phyloP scores from a whole-genome alignment of 2,329 filamentous ascomycete genomes.

The Cyanodermella asteris region DNA sequence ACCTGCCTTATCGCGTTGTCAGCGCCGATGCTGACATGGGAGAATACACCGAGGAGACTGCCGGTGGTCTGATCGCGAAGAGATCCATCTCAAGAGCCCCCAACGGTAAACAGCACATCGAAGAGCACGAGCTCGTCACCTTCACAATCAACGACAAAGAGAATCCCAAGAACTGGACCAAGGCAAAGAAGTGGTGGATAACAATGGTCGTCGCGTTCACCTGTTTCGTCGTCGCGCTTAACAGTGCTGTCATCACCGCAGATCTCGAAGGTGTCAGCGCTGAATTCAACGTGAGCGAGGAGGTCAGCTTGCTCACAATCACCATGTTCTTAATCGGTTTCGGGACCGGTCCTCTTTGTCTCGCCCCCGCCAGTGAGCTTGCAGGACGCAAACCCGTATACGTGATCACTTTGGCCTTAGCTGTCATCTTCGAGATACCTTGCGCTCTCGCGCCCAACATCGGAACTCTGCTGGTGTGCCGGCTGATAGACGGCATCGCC shows the following conservation, averaged over 20 bases:
- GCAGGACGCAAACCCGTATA: constrained; percentile 32
- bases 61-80: constrained; percentile 38
- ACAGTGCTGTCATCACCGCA: constrained; percentile 56
- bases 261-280: constrained; percentile 43
- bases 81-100: too few species aligned
- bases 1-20: constrained; percentile 45
- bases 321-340: constrained; percentile 35
- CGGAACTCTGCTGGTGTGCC: constrained; percentile 31
- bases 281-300: constrained; percentile 45
- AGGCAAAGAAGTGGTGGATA: constrained; percentile 57
- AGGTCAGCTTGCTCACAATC: constrained; percentile 51
- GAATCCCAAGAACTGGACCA: constrained; percentile 74
- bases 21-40: constrained; percentile 37
- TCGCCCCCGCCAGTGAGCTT: constrained; percentile 31
- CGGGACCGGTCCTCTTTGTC: constrained; percentile 28
- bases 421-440: constrained; percentile 35
- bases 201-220: constrained; percentile 66
- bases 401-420: constrained; percentile 32
- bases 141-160: constrained; percentile 51
- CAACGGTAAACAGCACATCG: constrained; percentile 29
- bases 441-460: constrained; percentile 33
- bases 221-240: constrained; percentile 52
- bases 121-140: constrained; percentile 41
- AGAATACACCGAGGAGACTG: constrained; percentile 44
- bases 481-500: constrained; percentile 37